phyloP scores from a whole-genome alignment of 177 flowering plant species.

The Telopea speciosissima region DNA sequence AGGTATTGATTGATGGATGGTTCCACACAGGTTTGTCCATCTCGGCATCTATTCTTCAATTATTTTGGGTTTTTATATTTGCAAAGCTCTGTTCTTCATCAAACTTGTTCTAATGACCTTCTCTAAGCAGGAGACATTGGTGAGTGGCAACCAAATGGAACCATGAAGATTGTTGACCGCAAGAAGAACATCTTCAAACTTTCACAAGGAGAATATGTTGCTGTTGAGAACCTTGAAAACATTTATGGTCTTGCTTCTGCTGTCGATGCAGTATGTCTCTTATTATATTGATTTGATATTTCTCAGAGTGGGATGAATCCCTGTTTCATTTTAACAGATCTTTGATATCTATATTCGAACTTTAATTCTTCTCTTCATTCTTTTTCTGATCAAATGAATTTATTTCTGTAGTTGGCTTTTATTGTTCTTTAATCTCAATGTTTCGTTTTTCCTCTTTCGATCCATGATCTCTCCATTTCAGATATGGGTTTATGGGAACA shows the following conservation, averaged over 20 bases:
- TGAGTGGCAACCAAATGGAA: slow-evolving; percentile 95
- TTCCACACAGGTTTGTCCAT: slow-evolving; percentile 80
- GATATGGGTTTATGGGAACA: slow-evolving; percentile 97
- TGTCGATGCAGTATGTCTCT: slow-evolving; percentile 60
- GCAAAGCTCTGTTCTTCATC: slow-evolving; percentile 2
- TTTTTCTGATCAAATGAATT: too few species aligned
- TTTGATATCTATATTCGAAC: too few species aligned
- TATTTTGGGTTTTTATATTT: not conserved
- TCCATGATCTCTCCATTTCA: slow-evolving; percentile 25
- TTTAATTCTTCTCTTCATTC: too few species aligned
- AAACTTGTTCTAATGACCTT: slow-evolving; percentile 8
- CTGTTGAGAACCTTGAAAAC: slow-evolving; percentile 94
- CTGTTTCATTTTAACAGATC: too few species aligned
- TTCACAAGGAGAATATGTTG: slow-evolving; percentile 98
- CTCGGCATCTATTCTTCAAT: not conserved
- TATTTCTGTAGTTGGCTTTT: too few species aligned
- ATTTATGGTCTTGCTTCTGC: slow-evolving; percentile 55
- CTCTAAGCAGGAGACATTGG: slow-evolving; percentile 79
- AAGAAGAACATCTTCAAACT: slow-evolving; percentile 98
- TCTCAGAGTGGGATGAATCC: not conserved
- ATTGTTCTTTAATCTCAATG: too few species aligned
- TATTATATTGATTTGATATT: slow-evolving; percentile 29
- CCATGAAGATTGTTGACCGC: slow-evolving; percentile 91
- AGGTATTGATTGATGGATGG: slow-evolving; percentile 90
- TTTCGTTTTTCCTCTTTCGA: not conserved